Evolutionary conservation across 148 eudicot genomes (phyloP), one percentile per base, ranked within the genome.

Genomic region (Spergularia bocconei): DNA sequence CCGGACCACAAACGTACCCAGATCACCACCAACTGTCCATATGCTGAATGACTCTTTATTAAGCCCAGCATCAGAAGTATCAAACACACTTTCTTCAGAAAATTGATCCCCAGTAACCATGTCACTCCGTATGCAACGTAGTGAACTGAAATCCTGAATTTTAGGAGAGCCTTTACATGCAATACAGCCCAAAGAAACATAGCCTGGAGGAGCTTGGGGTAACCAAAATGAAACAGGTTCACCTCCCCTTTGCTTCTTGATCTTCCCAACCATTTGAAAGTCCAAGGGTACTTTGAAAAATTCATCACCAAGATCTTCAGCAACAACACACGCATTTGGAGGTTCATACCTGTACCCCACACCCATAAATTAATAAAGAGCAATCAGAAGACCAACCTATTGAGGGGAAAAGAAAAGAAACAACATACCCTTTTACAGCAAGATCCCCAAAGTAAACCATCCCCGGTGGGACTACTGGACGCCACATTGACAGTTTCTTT

Each of bases 181-280:
- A 75, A 92, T 77, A 83, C 99, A 95, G 62, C 99, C 99, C 78
- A 95, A 76, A 54, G 98, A 63, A 75, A 92, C 93, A 88, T 83
- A 95, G 39, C 99, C 97, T 20, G 99, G 97, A 17, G 99, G 93
- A 75, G 99, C 90, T 87, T 87, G 98, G 75, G 99, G 99, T 80
- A 92, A 77, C 98, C 98, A 95, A 70, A 95, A 89, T 63, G 91
- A 87, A 70, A 95, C 81, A 53, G 80, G 74, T 63, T 92, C 99
- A 63, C 79, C 19, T 82, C 84, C 89, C 54, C 87, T 82, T 15
- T 88, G 92, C 78, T 89, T 95, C 87, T 88, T 95, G 19, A 95
- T 82, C 70, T 85, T 90, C 68, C 98, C 99, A 53, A 91, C 88
- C 83, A 84, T 77, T 76, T 88, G 87, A 80, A 86, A 95, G 79